These are phyloP conservation scores for Globisporangium mamillatum DNA, from an alignment of 352 stramenopile species.

Conservation along the genomic window DNA sequence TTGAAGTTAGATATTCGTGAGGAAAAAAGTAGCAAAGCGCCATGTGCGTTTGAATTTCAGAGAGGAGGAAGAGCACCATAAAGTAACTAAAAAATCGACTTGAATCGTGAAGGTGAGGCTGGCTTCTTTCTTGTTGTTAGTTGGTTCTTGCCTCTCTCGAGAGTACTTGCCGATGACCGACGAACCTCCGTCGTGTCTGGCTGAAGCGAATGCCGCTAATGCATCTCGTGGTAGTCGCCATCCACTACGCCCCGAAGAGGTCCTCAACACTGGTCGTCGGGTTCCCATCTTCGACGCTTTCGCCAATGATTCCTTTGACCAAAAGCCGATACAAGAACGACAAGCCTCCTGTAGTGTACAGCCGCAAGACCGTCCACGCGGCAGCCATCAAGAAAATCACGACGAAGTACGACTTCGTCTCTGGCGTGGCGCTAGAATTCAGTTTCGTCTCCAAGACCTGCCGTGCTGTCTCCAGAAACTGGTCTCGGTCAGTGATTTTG, in stretches of 20 bases:
- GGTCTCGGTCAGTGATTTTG: slow-evolving; percentile 66
- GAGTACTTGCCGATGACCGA: background rate
- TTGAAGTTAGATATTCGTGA: slow-evolving; percentile 18
- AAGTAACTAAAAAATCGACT: slow-evolving; percentile 11
- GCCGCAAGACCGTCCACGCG: slow-evolving; percentile 58
- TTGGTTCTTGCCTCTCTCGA: background rate
- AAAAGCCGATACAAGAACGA: slow-evolving; percentile 12
- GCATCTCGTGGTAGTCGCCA: too few relatives aligned
- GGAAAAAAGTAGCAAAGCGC: slow-evolving; percentile 12
- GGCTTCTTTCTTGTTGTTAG: background rate
- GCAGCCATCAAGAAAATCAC: slow-evolving; percentile 56
- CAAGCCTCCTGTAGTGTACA: slow-evolving; percentile 72
- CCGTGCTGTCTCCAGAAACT: slow-evolving; percentile 71
- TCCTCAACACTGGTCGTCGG: slow-evolving; percentile 3
- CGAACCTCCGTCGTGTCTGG: background rate
- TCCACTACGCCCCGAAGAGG: slow-evolving; percentile 15
- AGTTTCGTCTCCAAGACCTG: slow-evolving; percentile 68
- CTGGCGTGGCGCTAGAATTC: slow-evolving; percentile 17
- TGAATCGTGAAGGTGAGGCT: background rate
- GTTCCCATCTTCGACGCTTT: background rate
- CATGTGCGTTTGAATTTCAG: slow-evolving; percentile 9
- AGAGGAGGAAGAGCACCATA: slow-evolving; percentile 8
- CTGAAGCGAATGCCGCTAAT: background rate
- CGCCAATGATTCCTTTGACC: background rate
- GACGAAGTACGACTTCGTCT: slow-evolving; percentile 47